phyloP scores from a whole-genome alignment of 2,329 filamentous ascomycete genomes.

The Fusarium sp. region DNA sequence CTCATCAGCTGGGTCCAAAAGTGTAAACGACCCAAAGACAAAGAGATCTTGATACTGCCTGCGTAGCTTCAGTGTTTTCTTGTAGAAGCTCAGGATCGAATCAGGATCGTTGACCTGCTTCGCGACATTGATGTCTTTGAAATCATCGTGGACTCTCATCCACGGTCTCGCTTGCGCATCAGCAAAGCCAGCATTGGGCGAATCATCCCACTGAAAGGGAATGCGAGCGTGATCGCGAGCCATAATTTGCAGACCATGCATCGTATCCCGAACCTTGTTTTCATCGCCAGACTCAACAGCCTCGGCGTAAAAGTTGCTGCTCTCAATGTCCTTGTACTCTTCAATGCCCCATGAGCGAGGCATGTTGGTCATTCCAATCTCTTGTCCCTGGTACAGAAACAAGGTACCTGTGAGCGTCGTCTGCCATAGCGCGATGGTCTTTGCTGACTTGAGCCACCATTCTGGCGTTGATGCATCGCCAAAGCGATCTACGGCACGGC shows the following conservation, averaged over 20 bases:
- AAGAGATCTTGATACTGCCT: constrained; percentile 67
- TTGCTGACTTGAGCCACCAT: constrained; percentile 56
- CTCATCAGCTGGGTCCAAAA: constrained; percentile 60
- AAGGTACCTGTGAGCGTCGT: constrained; percentile 61
- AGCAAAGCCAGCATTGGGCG: constrained; percentile 69
- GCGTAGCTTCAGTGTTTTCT: constrained; percentile 59
- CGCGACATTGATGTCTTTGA: constrained; percentile 63
- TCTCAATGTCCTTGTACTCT: constrained; percentile 65
- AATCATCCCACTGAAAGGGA: constrained; percentile 72
- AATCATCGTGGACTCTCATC: constrained; percentile 73
- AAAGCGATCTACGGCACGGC: constrained; percentile 65
- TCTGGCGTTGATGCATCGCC: constrained; percentile 56
- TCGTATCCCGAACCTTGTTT: constrained; percentile 55
- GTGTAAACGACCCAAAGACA: constrained; percentile 67
- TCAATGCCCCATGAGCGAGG: constrained; percentile 60
- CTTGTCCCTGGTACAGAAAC: constrained; percentile 68
- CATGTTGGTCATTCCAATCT: constrained; percentile 68
- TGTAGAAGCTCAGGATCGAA: constrained; percentile 69
- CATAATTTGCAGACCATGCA: constrained; percentile 63
- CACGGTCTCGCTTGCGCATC: constrained; percentile 59
- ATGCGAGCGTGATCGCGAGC: constrained; percentile 71
- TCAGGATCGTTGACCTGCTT: constrained; percentile 55
- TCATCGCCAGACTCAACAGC: constrained; percentile 50
- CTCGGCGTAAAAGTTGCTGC: constrained; percentile 60
- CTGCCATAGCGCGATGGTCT: constrained; percentile 62